Percentiles rank a stretch among this genome's conserved stretches.
These are phyloP conservation scores for Didymellaceae sp. DNA, from an alignment of 2,329 filamentous ascomycete genomes.

Conservation along the genomic window DNA sequence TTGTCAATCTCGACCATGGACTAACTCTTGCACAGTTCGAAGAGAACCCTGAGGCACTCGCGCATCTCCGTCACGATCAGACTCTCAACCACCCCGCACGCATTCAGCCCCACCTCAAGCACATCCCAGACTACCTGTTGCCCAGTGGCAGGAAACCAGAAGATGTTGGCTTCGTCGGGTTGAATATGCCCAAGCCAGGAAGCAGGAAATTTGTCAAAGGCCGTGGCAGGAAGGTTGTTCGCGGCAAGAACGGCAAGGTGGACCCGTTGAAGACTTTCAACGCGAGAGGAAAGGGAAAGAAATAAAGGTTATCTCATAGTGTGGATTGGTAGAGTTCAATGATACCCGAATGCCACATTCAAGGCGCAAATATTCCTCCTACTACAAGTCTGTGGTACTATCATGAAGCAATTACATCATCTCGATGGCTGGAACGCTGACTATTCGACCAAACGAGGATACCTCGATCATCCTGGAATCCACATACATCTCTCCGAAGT, in stretches of 20 bases:
- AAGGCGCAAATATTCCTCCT: too few species aligned
- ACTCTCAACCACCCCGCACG: conserved; percentile 79
- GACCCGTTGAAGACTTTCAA: conserved; percentile 94
- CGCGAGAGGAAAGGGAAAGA: conserved; percentile 47
- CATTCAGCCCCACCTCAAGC: conserved; percentile 84
- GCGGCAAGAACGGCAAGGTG: conserved; percentile 66
- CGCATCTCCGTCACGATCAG: conserved; percentile 86
- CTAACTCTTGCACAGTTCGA: conserved; percentile 73
- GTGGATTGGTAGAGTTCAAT: not conserved
- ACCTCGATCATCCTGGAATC: too few species aligned
- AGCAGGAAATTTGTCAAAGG: conserved; percentile 51
- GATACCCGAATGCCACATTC: too few species aligned
- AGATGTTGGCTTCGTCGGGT: conserved; percentile 78
- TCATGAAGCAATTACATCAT: too few species aligned
- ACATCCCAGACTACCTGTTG: conserved; percentile 88
- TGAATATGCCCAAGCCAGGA: conserved; percentile 54
- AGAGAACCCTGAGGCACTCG: conserved; percentile 89
- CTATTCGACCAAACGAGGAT: too few species aligned
- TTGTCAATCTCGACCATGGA: not conserved
- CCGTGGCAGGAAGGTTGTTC: conserved; percentile 59
- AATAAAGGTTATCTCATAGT: conserved; percentile 21
- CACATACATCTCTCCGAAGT: too few species aligned
- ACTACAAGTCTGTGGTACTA: too few species aligned
- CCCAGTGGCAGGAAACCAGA: conserved; percentile 74
- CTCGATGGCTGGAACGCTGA: too few species aligned